These are phyloP conservation scores for Pulveroboletus sp. DNA, from an alignment of 768 basidiomycete species.

Conservation along the genomic window DNA sequence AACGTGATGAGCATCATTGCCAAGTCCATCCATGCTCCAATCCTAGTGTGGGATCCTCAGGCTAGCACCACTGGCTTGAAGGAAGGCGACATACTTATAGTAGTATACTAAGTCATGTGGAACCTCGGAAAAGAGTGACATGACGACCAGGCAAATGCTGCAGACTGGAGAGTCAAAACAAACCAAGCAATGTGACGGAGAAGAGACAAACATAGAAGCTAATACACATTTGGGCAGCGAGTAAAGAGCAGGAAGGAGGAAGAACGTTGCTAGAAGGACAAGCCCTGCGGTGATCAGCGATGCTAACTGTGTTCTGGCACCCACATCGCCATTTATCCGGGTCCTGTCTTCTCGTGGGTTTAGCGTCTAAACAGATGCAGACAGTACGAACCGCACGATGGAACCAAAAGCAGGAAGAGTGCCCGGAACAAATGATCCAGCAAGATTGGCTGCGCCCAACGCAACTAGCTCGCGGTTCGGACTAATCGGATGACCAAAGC, in stretches of 20 bases:
- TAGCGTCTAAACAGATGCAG: neutral
- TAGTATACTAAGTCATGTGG: conserved; percentile 86
- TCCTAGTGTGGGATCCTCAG: conserved; percentile 32
- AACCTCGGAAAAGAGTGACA: conserved; percentile 75
- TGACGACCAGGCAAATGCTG: conserved; percentile 83
- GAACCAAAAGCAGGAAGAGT: conserved; percentile 91
- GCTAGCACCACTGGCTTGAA: neutral
- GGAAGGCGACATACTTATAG: conserved; percentile 53
- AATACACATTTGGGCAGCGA: conserved; percentile 88
- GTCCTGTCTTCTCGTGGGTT: conserved; percentile 39
- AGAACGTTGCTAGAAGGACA: conserved; percentile 82
- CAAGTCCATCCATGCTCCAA: conserved; percentile 91
- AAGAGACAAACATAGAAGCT: conserved; percentile 67
- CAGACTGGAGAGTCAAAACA: conserved; percentile 4
- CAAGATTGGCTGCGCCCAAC: conserved; percentile 75
- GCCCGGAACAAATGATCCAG: conserved; percentile 77
- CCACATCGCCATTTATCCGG: conserved; percentile 86
- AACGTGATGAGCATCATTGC: conserved; percentile 86
- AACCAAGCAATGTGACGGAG: neutral
- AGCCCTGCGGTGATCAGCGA: conserved; percentile 70
- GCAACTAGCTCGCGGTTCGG: conserved; percentile 97
- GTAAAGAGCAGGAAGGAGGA: conserved; percentile 80
- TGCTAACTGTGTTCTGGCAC: conserved; percentile 86
- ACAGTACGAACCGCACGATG: conserved; percentile 65
- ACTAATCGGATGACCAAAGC: conserved; percentile 83